These are phyloP conservation scores for Magnusiomyces ingens DNA, from an alignment of 1,139 yeast species.

Conservation along the genomic window DNA sequence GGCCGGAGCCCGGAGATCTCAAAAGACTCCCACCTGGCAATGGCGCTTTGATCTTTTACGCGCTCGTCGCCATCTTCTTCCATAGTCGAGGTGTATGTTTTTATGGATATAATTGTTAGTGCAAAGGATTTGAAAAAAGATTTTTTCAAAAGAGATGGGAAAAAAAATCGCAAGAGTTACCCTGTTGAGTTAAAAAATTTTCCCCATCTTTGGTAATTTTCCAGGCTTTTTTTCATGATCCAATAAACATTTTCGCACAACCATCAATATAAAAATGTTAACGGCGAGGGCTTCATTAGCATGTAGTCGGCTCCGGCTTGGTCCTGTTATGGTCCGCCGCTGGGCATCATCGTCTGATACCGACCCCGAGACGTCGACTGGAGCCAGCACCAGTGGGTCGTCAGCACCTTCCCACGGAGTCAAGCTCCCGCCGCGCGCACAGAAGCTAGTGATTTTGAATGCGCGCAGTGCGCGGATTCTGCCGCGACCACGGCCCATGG, in stretches of 20 bases:
- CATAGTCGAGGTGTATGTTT: not conserved
- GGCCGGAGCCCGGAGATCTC: no score
- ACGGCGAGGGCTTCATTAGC: no score
- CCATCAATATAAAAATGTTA: no score
- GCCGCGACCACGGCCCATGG: slow-evolving; percentile 20
- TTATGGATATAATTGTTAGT: no score
- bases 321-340: not conserved
- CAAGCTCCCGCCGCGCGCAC: slow-evolving; percentile 14
- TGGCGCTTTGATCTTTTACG: not conserved
- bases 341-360: slow-evolving; percentile 6
- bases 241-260: no score
- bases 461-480: slow-evolving; percentile 25
- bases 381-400: no score
- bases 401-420: slow-evolving; percentile 9
- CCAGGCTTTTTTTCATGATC: no score
- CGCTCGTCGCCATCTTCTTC: not conserved
- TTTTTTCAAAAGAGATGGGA: not conserved
- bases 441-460: slow-evolving; percentile 24
- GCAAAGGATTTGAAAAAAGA: not conserved
- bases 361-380: not conserved
- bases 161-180: not conserved
- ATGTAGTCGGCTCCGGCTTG: no score
- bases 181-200: not conserved
- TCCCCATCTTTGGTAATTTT: no score
- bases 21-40: no score